Conservation (phyloP, 192 early-diverging fungal species). For the Umbelopsis isabellina region DNA sequence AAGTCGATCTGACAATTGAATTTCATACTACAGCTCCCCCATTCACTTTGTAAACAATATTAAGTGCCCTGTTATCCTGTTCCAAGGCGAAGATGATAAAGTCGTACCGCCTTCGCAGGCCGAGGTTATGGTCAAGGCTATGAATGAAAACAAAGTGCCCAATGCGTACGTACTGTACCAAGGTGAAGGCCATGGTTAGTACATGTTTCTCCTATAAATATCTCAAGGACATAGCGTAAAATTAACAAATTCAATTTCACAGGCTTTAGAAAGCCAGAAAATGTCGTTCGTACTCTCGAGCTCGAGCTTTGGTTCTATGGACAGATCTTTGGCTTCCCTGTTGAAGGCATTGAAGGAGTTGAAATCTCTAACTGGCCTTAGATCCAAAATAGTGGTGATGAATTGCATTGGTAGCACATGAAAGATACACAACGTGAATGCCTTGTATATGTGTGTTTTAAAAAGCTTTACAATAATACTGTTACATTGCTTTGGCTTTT, state of each 20-base stretch:
- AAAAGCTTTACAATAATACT: too few relatives aligned
- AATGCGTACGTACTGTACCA: conserved; percentile 66
- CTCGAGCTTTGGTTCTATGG: conserved; percentile 73
- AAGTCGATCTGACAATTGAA: neutral
- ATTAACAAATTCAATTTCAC: conserved; percentile 13
- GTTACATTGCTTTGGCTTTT: too few relatives aligned
- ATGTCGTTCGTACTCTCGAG: conserved; percentile 65
- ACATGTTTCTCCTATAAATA: neutral
- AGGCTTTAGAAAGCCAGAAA: conserved; percentile 68
- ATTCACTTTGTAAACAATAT: conserved; percentile 62
- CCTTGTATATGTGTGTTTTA: too few relatives aligned
- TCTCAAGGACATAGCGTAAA: neutral
- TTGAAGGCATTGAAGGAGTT: conserved; percentile 45
- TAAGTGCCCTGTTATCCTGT: conserved; percentile 65
- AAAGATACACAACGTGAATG: too few relatives aligned
- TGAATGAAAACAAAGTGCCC: conserved; percentile 59
- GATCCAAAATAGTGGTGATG: too few relatives aligned
- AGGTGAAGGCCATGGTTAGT: conserved; percentile 65
- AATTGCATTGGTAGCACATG: neutral
- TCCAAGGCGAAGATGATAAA: conserved; percentile 76
- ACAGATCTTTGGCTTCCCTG: conserved; percentile 65
- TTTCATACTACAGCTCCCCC: conserved; percentile 49
- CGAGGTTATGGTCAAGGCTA: conserved; percentile 70
- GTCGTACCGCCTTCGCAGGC: conserved; percentile 81
- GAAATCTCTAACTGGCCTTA: conserved; percentile 35